These are phyloP conservation scores for Gaeumannomyces tritici DNA, from an alignment of 2,329 filamentous ascomycete species.

Conservation along the genomic window DNA sequence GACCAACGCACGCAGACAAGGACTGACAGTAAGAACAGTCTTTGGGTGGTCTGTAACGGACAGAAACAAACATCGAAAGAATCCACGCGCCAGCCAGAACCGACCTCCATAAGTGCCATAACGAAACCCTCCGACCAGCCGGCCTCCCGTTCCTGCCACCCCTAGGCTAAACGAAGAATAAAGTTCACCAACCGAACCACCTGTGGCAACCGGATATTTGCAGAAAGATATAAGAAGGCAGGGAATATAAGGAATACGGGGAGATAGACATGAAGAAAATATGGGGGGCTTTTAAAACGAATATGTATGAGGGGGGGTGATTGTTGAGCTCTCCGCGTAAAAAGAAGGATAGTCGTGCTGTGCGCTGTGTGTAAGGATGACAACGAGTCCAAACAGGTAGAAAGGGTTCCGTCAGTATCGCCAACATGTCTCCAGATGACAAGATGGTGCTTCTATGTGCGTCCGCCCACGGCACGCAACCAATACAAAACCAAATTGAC, in stretches of 20 bases:
- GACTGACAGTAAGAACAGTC: not conserved
- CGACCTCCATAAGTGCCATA: not conserved
- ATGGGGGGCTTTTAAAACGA: not conserved
- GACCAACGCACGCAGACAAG: not conserved
- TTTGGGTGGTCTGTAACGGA: not conserved
- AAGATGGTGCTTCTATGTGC: constrained; percentile 3
- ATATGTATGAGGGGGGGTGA: not conserved
- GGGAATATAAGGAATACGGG: not conserved
- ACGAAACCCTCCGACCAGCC: not conserved
- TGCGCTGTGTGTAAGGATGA: not conserved
- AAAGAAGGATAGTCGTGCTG: not conserved
- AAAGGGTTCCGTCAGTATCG: not conserved
- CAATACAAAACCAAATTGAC: constrained; percentile 1
- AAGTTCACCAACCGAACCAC: not conserved
- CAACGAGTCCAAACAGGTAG: not conserved
- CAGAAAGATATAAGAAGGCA: not conserved
- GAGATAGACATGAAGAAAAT: not conserved
- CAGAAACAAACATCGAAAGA: not conserved
- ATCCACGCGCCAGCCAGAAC: constrained; percentile 1
- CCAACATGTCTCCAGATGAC: not conserved
- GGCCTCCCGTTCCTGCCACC: not conserved
- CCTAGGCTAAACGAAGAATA: not conserved
- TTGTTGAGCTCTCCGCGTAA: not conserved
- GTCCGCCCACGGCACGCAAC: not conserved
- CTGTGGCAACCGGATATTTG: not conserved